Base-by-base conservation (phyloP, 208 protist species). In the Trypanosoma cruzi region DNA sequence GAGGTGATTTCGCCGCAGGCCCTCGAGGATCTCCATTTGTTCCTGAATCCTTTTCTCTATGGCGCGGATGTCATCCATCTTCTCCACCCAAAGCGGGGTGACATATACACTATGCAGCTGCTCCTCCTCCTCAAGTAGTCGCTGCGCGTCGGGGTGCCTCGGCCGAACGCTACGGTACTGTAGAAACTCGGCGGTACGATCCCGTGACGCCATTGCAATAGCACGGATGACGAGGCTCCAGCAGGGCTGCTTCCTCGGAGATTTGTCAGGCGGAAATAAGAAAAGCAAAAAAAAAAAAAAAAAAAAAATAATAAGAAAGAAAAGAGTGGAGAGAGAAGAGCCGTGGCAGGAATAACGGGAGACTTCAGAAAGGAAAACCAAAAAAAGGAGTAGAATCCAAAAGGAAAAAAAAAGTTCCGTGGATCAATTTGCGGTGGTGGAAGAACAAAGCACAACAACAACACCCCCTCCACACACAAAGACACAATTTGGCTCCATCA, bases 141-240 rank as follows among this genome's bases (percentile, higher is more conserved):
- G 73, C 66, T 95, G 82, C 31, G 77, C 80, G 68, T 97, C 89
- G 4, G 80, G 82, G 28, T 84, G 68, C 34, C 65, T 55, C 1
- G 84, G 85, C 2, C 89, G 83, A 0, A 84, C 85, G 16, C 84
- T 79, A 28, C 92, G 85, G 54, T 90, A 93, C 77, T 95, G 84
- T 40, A 97, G 53, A 61, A 97, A 97, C 81, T 97, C 89, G 1
- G 64, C 68, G 0, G 89, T 94, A 36, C 92, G 87, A 67, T 97
- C 89, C 53, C 92, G 87, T 5, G 84, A 93, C n/a, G 92, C 85
- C 92, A 97, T 97, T 42, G 28, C 22, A 49, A 49, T 6, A 49
- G 4, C 44, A 49, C 11, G 16, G 10, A 49, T 20, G 28, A 53
- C 7, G 48, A 53, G 6, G 48, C 7, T 44, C 8, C 5, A 44